A percentile compares a stretch with the other conserved stretches of the same genome.
Conservation (phyloP, 345 rosid genomes). For the Brassica cretica region DNA sequence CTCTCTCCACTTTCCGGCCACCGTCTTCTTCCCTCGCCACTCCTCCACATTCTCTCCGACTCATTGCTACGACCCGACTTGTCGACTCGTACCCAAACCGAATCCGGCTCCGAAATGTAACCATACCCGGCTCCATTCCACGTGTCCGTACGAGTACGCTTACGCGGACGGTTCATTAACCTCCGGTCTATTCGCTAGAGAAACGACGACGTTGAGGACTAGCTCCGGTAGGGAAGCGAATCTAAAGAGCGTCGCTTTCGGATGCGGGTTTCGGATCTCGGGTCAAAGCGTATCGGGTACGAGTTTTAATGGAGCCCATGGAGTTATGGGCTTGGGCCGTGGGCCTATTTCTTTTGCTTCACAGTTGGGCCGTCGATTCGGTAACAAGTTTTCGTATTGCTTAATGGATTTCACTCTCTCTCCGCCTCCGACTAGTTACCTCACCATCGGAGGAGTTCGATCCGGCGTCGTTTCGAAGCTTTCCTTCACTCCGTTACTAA, state of each 20-base stretch:
- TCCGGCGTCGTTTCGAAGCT: background rate
- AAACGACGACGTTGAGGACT: constrained; percentile 58
- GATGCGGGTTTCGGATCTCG: constrained; percentile 75
- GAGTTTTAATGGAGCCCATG: constrained; percentile 77
- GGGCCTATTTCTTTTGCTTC: constrained; percentile 78
- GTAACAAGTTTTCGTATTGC: constrained; percentile 80
- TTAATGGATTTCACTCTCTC: constrained; percentile 76
- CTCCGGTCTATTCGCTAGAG: constrained; percentile 65
- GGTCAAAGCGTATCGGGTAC: constrained; percentile 37
- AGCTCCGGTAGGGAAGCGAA: constrained; percentile 47
- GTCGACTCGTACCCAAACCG: constrained; percentile 56
- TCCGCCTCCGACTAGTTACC: constrained; percentile 81
- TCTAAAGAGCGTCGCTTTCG: constrained; percentile 56
- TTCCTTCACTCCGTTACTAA: constrained; percentile 61
- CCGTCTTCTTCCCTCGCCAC: constrained; percentile 72
- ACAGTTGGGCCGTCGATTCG: constrained; percentile 76
- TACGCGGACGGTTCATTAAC: constrained; percentile 75
- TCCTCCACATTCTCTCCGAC: constrained; percentile 69
- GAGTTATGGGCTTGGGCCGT: constrained; percentile 88
- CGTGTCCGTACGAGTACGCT: constrained; percentile 71
- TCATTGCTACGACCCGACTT: constrained; percentile 63
- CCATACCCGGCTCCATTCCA: constrained; percentile 64
- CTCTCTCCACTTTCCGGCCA: constrained; percentile 50
- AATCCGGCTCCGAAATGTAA: constrained; percentile 48
- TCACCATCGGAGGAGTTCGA: constrained; percentile 52